Percentiles rank a stretch among this genome's conserved stretches.
Conservation (phyloP, 202 grass and related monocot genomes). For the Schoenoplectus triqueter region DNA sequence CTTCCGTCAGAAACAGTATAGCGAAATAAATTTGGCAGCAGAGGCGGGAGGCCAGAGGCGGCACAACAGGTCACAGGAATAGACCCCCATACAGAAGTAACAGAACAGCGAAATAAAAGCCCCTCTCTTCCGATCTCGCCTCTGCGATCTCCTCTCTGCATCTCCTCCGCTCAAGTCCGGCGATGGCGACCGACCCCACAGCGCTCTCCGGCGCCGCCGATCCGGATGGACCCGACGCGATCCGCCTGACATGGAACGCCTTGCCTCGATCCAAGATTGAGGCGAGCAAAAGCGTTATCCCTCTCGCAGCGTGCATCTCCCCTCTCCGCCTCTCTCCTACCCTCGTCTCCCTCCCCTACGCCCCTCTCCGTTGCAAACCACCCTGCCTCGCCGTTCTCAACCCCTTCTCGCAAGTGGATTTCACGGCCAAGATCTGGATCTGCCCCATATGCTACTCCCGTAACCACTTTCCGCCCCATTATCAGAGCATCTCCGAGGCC, state of each 20-base stretch:
- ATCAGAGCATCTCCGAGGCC: slow-evolving; percentile 76
- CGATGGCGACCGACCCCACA: slow-evolving; percentile 71
- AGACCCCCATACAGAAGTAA: slow-evolving; percentile 15
- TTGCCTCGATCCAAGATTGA: slow-evolving; percentile 93
- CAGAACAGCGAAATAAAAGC: slow-evolving; percentile 17
- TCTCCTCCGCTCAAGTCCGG: slow-evolving; percentile 32
- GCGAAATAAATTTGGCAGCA: slow-evolving; percentile 15
- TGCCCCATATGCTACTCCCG: slow-evolving; percentile 86
- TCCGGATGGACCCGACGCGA: slow-evolving; percentile 79
- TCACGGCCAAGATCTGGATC: slow-evolving; percentile 99
- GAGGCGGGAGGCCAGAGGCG: background rate
- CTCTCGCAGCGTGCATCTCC: slow-evolving; percentile 69
- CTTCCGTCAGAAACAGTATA: background rate
- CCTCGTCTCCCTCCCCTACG: slow-evolving; percentile 62
- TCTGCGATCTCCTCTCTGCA: slow-evolving; percentile 32
- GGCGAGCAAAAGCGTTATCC: slow-evolving; percentile 93
- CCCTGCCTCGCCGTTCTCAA: slow-evolving; percentile 73
- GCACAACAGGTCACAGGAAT: background rate
- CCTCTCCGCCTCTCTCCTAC: slow-evolving; percentile 57
- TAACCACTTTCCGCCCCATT: slow-evolving; percentile 94
- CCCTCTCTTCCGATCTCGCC: slow-evolving; percentile 34
- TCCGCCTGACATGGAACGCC: slow-evolving; percentile 84
- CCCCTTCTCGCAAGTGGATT: slow-evolving; percentile 86
- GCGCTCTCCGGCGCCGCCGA: slow-evolving; percentile 47
- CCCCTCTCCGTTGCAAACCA: slow-evolving; percentile 78